Evolutionary conservation across 108 stramenopile genomes (phyloP), one percentile per base, ranked within the genome.

Genomic region (Cyclostephanos invisitatus): DNA sequence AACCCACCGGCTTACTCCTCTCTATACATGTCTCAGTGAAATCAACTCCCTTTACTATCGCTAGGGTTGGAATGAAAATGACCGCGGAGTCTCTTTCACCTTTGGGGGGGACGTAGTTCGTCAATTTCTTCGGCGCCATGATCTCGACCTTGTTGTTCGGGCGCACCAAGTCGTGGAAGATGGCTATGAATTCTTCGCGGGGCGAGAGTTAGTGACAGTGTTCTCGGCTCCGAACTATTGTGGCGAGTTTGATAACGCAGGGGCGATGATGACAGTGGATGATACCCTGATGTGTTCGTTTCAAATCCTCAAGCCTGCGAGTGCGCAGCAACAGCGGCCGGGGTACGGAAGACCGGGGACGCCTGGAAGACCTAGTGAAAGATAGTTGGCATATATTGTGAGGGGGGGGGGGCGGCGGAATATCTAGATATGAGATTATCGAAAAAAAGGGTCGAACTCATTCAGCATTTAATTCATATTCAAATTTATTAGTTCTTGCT

Each of bases 91-190:
- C 9, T 96, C 95, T 3, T 99, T 98, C 73, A 99, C 99, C 17
- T 99, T 99, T 75, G 99, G 99, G 25, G 96, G 97, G 36, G 99
- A 99, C 83, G 98, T 99, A 22, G 98, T 98, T 15, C 89, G 92
- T 62, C 91, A 97, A 66, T 99, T 99, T 74, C 94, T 99, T 62
- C 87, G 95, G 58, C 81, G 95, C 53, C 99, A 99, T 71, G 98
- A 98, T 83, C 89, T 99, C 51, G 99, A 99, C 68, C 83, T 99
- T 48, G 96, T 99, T 18, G 98, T 98, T 29, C 75, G 99, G 48
- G 99, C 99, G 6, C 99, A 99, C 80, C 99, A 99, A 85, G 99
- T 99, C 14, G 99, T 98, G 8, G 99, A 99, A 83, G 99, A 99
- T 84, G 99, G 99, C 10, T 99, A 99, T 77, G 99, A 99, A 84